These are phyloP conservation scores for Casaregolazyma lundiana DNA, from an alignment of 1,139 yeast species.

Conservation along the genomic window DNA sequence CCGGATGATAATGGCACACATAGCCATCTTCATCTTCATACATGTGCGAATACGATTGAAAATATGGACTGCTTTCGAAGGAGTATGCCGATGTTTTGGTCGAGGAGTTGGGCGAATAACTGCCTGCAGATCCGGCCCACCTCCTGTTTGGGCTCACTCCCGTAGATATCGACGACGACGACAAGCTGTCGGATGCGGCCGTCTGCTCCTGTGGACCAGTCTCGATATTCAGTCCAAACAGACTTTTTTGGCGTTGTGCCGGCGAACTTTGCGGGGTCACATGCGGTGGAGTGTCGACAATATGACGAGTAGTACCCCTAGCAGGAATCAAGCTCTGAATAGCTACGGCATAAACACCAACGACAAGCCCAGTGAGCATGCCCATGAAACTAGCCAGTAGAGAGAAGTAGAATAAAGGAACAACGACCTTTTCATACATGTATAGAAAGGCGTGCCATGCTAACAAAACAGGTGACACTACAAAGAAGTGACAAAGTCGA, in stretches of 20 bases:
- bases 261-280: neutral
- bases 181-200: neutral
- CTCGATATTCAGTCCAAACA: neutral
- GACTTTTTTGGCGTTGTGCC: neutral
- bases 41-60: neutral
- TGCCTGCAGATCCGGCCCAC: slow-evolving; percentile 1
- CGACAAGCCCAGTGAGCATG: slow-evolving; percentile 22
- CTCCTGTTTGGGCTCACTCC: slow-evolving; percentile 1
- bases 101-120: neutral
- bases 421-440: slow-evolving; percentile 20
- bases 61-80: neutral
- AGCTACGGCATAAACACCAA: slow-evolving; percentile 22
- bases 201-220: neutral
- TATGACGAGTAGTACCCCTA: neutral
- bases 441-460: slow-evolving; percentile 18
- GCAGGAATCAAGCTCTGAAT: slow-evolving; percentile 21
- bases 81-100: neutral
- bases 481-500: neutral
- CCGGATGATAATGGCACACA: neutral
- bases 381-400: slow-evolving; percentile 22
- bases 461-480: slow-evolving; percentile 15
- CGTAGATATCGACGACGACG: neutral
- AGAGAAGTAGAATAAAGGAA: slow-evolving; percentile 24
- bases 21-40: slow-evolving; percentile 10
- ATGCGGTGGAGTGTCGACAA: neutral